Conservation (phyloP, 768 basidiomycete species). For the Trametes meyenii region DNA sequence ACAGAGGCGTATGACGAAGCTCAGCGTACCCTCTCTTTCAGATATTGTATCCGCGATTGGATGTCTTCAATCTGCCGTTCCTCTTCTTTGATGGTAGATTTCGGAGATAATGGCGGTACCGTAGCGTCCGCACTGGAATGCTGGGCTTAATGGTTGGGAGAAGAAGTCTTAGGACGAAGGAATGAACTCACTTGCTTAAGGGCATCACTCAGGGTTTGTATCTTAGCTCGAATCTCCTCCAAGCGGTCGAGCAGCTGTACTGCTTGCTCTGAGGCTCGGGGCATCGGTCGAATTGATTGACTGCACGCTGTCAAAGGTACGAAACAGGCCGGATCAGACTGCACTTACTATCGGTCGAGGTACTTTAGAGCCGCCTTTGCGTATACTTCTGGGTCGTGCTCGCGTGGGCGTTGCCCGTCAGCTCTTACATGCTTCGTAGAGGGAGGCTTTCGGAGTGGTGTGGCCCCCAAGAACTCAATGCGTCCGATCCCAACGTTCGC, state of each 20-base stretch:
- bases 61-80: constrained; percentile 46
- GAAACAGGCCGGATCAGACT: not conserved
- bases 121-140: constrained; percentile 26
- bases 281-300: constrained; percentile 52
- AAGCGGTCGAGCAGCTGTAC: constrained; percentile 43
- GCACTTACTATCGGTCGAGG: constrained; percentile 75
- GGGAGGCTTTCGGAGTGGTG: constrained; percentile 59
- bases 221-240: constrained; percentile 39
- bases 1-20: not conserved
- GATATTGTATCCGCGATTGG: constrained; percentile 44
- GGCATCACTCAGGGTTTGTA: constrained; percentile 38
- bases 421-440: constrained; percentile 41
- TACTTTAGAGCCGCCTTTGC: constrained; percentile 76
- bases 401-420: constrained; percentile 39
- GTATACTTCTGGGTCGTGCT: constrained; percentile 74
- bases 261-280: constrained; percentile 47
- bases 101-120: constrained; percentile 32
- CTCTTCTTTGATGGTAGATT: constrained; percentile 40
- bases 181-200: constrained; percentile 43
- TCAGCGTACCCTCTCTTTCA: constrained; percentile 41
- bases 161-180: not conserved
- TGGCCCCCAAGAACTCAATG: constrained; percentile 68
- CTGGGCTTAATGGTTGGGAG: constrained; percentile 30
- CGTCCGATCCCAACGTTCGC: constrained; percentile 54
- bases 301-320: constrained; percentile 28